Base-by-base conservation (phyloP, 2,329 filamentous ascomycete genomes). In the Ascochyta rabiei region DNA sequence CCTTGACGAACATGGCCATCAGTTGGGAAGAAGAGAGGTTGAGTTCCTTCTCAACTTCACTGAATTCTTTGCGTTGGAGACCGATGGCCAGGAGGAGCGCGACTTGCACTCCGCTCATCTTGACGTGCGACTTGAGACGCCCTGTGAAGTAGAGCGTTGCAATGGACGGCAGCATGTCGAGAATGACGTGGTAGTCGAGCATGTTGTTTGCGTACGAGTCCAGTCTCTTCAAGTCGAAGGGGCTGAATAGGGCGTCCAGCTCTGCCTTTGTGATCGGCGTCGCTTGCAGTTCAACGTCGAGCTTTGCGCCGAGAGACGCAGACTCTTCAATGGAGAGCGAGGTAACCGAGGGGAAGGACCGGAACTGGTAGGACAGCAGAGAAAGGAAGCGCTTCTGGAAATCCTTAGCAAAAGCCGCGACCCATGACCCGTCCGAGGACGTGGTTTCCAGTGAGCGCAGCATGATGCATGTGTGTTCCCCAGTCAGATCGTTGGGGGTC, bases 391-490 rank as follows among this genome's bases (percentile, higher is more conserved):
- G 88, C 60, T 86, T 88, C 70, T 98, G 93, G 83, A 98, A 99
- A 75, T 99, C 95, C 58, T 89, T 86, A 4, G 93, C 85, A 70
- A 96, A 99, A 2, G 92, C 91, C 15, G 90, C 91, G 0, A 98
- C 86, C 95, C 95, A 98, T 67, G 85, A 86, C 63, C 96, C 91
- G 37, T 86, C 75, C 1, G 70, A 70, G 24, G 77, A 73, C 23
- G 79, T 78, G 0, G 77, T 76, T 45, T 80, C 75, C 2, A 99
- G 82, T 1, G 92, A 89, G 53, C 91, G 86, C 43, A 99, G 83
- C 96, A 99, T 99, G 24, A 99, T 93, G 72, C 92, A 97, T 0
- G 95, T 96, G 74, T 99, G 95, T 76, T 99, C 95, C 50, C 95
- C 95, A 0, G 96, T 99, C 40, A 99, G 82, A 53, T 98, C 95